Base-by-base conservation (phyloP, 75 land plant genomes). In the Azolla pinnata region DNA sequence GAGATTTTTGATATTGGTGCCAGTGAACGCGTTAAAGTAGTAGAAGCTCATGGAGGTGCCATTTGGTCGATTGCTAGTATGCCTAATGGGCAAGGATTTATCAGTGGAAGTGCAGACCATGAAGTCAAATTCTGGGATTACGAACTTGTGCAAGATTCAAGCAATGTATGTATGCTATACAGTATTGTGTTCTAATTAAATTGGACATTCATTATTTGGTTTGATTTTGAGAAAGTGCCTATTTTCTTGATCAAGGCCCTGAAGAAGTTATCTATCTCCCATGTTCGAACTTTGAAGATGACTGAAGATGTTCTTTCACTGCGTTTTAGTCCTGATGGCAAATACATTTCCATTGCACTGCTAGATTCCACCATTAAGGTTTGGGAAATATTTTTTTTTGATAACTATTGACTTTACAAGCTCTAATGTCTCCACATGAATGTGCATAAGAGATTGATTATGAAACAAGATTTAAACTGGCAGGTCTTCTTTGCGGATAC, bases 71-170 rank as follows among this genome's bases (percentile, higher is more conserved):
- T 95, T 63, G 78, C 74, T 1, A 60, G 78, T 16, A 63, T 77
- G 48, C 79, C 88, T 51, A 76, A 90, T 80, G 92, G 78, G 30
- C 59, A 61, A 44, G 98, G 97, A 4, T 86, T 95, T 72, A 83
- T 90, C 33, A 95, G 85, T 46, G 97, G 88, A 59, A 76, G 97
- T 76, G 76, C 80, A 26, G 99, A 95, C 68, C 79, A 80, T 63
- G 82, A 84, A 77, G 84, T 95, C 30, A 90, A 90, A 59, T 90
- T 90, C 55, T 95, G 99, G 99, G 82, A 86, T 31, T 95, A 81
- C 68, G 68, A 72, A 47, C 62, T 76, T 26, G 61, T 56, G 38
- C 60, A 86, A 62, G 79, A 79, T 65, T 52, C 64, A 53, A 73
- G 54, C 20, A 66, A 73, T 33, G 84, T 84, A 46, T 64, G 74